These are phyloP conservation scores for Solanum pimpinellifolium DNA, from an alignment of 257 asterid species.

Conservation along the genomic window DNA sequence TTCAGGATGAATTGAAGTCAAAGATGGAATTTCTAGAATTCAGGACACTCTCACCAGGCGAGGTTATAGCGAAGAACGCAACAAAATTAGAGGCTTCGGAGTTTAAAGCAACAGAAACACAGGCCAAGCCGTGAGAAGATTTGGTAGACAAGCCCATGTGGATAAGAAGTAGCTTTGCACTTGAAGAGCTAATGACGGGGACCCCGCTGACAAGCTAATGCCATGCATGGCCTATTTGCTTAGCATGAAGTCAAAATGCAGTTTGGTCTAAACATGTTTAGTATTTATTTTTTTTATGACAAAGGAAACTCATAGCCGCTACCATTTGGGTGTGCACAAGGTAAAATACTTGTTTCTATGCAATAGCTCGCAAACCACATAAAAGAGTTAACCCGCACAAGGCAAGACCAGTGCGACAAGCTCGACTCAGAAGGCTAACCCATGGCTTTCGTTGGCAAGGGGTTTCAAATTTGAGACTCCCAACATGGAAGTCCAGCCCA, in stretches of 20 bases:
- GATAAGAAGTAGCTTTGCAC: background rate
- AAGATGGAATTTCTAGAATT: background rate
- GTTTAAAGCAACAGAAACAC: background rate
- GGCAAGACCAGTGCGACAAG: no score
- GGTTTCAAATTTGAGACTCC: no score
- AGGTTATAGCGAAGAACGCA: background rate
- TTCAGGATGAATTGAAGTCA: background rate
- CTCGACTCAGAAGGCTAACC: no score
- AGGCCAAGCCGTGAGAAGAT: background rate
- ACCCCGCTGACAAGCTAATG: background rate
- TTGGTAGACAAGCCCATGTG: background rate
- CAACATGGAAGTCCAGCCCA: no score
- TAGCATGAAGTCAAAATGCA: background rate
- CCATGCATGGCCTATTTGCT: background rate
- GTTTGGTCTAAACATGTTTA: background rate
- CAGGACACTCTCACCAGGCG: background rate
- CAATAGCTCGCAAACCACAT: no score
- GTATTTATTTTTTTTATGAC: no score
- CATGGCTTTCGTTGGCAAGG: no score
- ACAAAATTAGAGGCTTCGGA: background rate
- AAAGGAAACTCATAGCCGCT: no score
- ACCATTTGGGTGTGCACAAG: no score
- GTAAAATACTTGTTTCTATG: no score
- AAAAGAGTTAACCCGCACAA: no score
- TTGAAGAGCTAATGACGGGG: background rate